phyloP scores from a whole-genome alignment of 495 filamentous ascomycete species.

The Neurospora cerealis region DNA sequence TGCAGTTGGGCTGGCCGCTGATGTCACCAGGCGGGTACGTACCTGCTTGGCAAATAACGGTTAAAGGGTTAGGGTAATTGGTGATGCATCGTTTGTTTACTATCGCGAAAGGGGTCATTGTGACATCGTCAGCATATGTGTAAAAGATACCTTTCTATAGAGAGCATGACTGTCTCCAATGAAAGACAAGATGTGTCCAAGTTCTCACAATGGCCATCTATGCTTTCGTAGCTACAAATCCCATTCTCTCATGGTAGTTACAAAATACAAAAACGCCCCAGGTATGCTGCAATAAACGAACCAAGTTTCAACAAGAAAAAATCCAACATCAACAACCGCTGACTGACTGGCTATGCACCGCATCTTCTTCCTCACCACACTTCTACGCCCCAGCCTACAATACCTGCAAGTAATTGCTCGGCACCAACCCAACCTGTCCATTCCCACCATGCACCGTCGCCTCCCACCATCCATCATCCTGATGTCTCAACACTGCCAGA shows the following conservation, averaged over 20 bases:
- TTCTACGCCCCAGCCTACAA: conserved; percentile 30
- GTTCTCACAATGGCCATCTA: not conserved
- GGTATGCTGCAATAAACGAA: not conserved
- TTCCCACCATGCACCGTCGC: conserved; percentile 75
- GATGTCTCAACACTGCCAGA: conserved; percentile 77
- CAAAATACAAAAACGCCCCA: conserved; percentile 2
- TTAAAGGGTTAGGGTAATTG: not conserved
- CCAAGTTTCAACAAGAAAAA: not conserved
- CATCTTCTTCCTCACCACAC: not conserved
- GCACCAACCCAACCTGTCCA: conserved; percentile 74
- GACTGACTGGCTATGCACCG: not conserved
- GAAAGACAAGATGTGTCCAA: not conserved
- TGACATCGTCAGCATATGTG: not conserved
- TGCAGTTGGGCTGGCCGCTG: not conserved
- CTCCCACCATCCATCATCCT: conserved; percentile 99
- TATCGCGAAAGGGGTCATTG: not conserved
- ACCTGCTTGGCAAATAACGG: not conserved
- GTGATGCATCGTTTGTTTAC: not conserved
- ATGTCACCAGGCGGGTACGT: not conserved
- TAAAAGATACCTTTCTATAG: not conserved
- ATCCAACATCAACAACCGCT: not conserved
- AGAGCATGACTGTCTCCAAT: not conserved
- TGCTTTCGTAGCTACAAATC: not conserved
- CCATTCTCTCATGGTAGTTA: conserved; percentile 2
- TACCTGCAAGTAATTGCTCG: conserved; percentile 90